Base-by-base conservation (phyloP, 2,329 filamentous ascomycete genomes). In the Talaromyces albobiverticillius region DNA sequence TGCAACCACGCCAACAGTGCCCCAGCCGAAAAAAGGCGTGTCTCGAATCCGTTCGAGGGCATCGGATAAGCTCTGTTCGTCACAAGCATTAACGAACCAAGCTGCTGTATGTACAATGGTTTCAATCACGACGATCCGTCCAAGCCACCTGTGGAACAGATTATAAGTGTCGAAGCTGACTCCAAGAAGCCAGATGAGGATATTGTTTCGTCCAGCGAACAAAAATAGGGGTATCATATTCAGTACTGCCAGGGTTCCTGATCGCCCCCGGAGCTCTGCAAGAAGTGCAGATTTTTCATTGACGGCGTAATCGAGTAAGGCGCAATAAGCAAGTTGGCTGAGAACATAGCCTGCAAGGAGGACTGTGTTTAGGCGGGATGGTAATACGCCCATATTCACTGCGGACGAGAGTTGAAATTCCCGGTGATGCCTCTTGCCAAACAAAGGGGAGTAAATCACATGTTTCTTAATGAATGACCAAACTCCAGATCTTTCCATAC, bases 141-240 rank as follows among this genome's bases (percentile, higher is more conserved):
- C 90, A 58, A 90, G 82, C 89, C 89, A 95, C 60, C 90, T 83
- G 70, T 95, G 90, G 48, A 94, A 76, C 8, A 94, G 84, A 69
- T 97, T 97, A 80, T 95, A 97, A 0, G 92, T 95, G 71, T 97
- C 94, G 74, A 96, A 99, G 70, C 89, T 93, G 69, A 97, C 87
- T 63, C 87, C 84, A 54, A 97, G 80, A 31, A 95, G 71, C 3
- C 79, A 71, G 66, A 97, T 96, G 46, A 96, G 78, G 8, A 90
- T 90, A 74, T 97, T 99, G 77, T 97, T 97, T 67, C 94, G 88
- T 32, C 90, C 86, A 11, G 92, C 91, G 54, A 97, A 83, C 60
- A 97, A 82, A 64, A 97, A 82, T 26, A 96, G 84, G 4, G 94
- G 92, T 29, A 99, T 84, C 83, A 97, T 89, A 75, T 96, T 99